A percentile compares a stretch with the other conserved stretches of the same genome.
Conservation (phyloP, 805 yeast species). For the Kuraishia piskuri region DNA sequence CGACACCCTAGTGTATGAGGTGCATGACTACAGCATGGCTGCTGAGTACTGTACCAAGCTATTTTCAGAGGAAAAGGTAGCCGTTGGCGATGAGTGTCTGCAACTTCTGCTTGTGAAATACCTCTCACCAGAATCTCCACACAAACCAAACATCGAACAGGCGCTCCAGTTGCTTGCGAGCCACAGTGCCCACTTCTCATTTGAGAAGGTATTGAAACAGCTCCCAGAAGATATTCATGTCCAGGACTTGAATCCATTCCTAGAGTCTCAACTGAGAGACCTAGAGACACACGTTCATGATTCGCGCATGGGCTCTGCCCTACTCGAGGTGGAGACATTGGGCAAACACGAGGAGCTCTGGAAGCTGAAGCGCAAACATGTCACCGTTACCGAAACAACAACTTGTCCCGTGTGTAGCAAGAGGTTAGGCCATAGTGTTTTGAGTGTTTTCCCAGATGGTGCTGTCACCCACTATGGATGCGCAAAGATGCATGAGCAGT, state of each 20-base stretch:
- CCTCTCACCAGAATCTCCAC: slow-evolving; percentile 11
- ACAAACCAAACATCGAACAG: not conserved
- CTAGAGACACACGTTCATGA: slow-evolving; percentile 30
- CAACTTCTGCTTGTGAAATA: slow-evolving; percentile 38
- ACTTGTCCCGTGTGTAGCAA: slow-evolving; percentile 56
- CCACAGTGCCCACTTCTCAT: slow-evolving; percentile 32
- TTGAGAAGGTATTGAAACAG: slow-evolving; percentile 30
- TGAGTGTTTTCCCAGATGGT: slow-evolving; percentile 37
- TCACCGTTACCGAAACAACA: slow-evolving; percentile 30
- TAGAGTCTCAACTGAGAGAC: slow-evolving; percentile 35
- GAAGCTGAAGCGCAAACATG: slow-evolving; percentile 25
- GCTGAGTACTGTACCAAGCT: slow-evolving; percentile 50
- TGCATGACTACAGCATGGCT: slow-evolving; percentile 51
- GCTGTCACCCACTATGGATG: slow-evolving; percentile 54
- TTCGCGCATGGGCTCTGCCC: slow-evolving; percentile 33
- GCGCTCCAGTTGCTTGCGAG: slow-evolving; percentile 31
- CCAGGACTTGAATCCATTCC: slow-evolving; percentile 28
- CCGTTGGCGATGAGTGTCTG: slow-evolving; percentile 34
- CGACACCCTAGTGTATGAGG: slow-evolving; percentile 47
- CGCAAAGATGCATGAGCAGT: slow-evolving; percentile 8
- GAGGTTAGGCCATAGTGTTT: slow-evolving; percentile 43
- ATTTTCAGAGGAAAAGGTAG: slow-evolving; percentile 23
- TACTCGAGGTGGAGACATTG: slow-evolving; percentile 46
- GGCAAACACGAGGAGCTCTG: slow-evolving; percentile 36
- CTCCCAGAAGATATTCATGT: slow-evolving; percentile 47